Percentiles rank a stretch among this genome's conserved stretches.
Conservation (phyloP, 176 grass and related monocot genomes). For the Cocos nucifera region DNA sequence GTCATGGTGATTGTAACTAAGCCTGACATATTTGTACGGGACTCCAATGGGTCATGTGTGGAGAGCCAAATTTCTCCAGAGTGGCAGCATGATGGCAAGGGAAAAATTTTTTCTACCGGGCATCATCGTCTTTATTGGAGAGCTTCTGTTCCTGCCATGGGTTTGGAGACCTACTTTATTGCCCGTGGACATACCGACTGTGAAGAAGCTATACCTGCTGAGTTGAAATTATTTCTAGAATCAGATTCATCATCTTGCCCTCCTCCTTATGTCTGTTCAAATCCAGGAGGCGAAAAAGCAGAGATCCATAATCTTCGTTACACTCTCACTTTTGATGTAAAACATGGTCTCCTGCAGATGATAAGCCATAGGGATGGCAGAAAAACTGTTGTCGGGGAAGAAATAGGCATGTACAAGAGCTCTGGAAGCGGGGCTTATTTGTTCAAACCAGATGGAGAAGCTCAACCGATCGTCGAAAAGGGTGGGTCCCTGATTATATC, state of each 20-base stretch:
- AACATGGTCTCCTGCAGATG: constrained; percentile 63
- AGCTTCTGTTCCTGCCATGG: constrained; percentile 83
- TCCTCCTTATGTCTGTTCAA: constrained; percentile 74
- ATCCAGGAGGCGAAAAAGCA: constrained; percentile 46
- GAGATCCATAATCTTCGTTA: constrained; percentile 58
- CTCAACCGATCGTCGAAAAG: constrained; percentile 52
- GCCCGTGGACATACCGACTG: constrained; percentile 39
- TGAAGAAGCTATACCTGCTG: constrained; percentile 60
- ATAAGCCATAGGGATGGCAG: constrained; percentile 41
- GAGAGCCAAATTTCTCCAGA: constrained; percentile 83
- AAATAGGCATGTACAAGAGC: constrained; percentile 86
- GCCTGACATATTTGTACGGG: constrained; percentile 65
- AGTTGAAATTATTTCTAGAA: constrained; percentile 45
- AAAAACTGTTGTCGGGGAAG: constrained; percentile 63
- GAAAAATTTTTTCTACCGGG: constrained; percentile 35
- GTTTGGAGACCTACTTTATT: constrained; percentile 83
- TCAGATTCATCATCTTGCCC: constrained; percentile 59
- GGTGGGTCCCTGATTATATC: constrained; percentile 74
- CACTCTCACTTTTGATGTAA: constrained; percentile 74
- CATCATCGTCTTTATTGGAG: constrained; percentile 92
- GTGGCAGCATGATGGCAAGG: constrained; percentile 51
- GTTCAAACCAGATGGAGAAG: constrained; percentile 87
- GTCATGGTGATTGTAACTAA: constrained; percentile 70
- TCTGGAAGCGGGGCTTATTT: constrained; percentile 85
- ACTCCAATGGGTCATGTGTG: constrained; percentile 80